Conservation (phyloP, 148 eudicot genomes). For the Nepenthes mirabilis region DNA sequence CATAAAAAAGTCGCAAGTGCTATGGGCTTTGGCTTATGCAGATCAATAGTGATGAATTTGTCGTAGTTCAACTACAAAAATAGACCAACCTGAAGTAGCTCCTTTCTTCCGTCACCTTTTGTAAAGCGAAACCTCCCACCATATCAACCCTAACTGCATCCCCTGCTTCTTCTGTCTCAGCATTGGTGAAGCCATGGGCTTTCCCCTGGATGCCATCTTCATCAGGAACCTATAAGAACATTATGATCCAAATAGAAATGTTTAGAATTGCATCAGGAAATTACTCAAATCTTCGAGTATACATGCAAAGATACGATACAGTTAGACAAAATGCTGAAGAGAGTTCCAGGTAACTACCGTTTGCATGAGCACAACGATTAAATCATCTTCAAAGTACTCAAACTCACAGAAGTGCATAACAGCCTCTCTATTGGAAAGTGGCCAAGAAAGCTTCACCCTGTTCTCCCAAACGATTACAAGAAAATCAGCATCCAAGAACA, state of each 20-base stretch:
- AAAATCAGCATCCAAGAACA: neutral
- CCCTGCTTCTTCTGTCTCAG: constrained; percentile 48
- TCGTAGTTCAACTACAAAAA: neutral
- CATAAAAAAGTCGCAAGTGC: no score
- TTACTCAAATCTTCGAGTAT: neutral
- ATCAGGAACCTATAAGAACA: constrained; percentile 44
- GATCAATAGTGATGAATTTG: no score
- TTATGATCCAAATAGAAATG: neutral
- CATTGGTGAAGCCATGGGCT: constrained; percentile 68
- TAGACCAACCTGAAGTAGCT: constrained; percentile 93
- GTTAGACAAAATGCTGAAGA: neutral
- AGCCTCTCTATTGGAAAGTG: constrained; percentile 78
- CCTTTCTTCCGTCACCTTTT: constrained; percentile 60
- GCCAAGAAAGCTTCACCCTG: constrained; percentile 98
- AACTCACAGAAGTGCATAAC: constrained; percentile 61
- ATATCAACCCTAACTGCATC: constrained; percentile 65
- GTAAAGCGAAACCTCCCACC: constrained; percentile 86
- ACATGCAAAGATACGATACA: neutral
- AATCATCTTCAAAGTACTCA: constrained; percentile 74
- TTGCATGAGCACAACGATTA: constrained; percentile 55
- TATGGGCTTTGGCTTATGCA: no score
- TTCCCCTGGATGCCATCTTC: constrained; percentile 31
- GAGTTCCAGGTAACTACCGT: constrained; percentile 33
- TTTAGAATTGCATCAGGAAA: neutral
- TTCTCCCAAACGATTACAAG: neutral